phyloP scores from a whole-genome alignment of 2,329 filamentous ascomycete species.

The Exophiala sp. region DNA sequence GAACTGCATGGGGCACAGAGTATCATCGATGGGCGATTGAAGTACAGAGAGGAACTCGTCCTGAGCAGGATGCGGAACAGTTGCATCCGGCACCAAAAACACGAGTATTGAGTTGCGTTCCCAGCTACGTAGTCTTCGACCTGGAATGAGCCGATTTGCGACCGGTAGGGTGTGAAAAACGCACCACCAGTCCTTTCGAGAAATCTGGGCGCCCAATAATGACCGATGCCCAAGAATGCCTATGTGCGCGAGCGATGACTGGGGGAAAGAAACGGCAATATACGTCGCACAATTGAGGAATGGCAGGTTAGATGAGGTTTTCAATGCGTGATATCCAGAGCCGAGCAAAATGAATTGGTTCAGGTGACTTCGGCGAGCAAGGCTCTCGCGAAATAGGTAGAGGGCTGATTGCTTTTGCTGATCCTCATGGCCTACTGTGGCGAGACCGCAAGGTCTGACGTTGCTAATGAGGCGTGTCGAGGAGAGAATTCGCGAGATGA shows the following conservation, averaged over 20 bases:
- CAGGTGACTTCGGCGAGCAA: slow-evolving; percentile 23
- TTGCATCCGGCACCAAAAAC: too few relatives aligned
- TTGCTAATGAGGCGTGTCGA: neutral
- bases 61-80: too few relatives aligned
- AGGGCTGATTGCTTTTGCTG: slow-evolving; percentile 25
- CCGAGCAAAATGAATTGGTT: slow-evolving; percentile 13
- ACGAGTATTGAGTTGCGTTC: too few relatives aligned
- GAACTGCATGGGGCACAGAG: neutral
- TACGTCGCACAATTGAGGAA: slow-evolving; percentile 8
- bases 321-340: slow-evolving; percentile 24
- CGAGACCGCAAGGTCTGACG: slow-evolving; percentile 7
- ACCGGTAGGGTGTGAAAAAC: too few relatives aligned
- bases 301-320: slow-evolving; percentile 5
- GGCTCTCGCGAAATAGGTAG: slow-evolving; percentile 11
- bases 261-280: slow-evolving; percentile 7
- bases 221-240: too few relatives aligned
- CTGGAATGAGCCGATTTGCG: too few relatives aligned
- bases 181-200: too few relatives aligned
- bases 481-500: slow-evolving; percentile 1
- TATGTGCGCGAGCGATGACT: neutral
- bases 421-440: slow-evolving; percentile 23
- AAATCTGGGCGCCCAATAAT: neutral
- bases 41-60: neutral
- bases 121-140: too few relatives aligned
- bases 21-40: neutral